A percentile compares a stretch with the other conserved stretches of the same genome.
Conservation (phyloP, 1,284 basidiomycete species). For the Trichosporon sp. region DNA sequence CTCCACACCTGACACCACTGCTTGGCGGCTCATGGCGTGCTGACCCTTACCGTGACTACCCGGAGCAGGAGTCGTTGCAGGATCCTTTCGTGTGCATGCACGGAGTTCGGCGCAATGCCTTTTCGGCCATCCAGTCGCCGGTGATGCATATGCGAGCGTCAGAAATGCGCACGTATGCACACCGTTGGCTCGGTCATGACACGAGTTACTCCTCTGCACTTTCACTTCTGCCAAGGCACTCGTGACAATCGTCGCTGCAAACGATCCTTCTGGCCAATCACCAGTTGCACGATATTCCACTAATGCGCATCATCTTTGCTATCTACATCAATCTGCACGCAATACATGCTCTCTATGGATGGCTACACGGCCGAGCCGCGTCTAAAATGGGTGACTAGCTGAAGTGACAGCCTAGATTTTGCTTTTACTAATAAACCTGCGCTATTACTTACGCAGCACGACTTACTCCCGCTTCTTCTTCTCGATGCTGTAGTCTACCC, state of each 20-base stretch:
- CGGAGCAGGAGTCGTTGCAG: not conserved
- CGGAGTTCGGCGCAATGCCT: not conserved
- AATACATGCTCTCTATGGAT: slow-evolving; percentile 24
- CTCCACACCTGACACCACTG: not conserved
- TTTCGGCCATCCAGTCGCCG: not conserved
- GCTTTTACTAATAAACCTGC: not conserved
- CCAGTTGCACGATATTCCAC: not conserved
- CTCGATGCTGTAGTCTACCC: slow-evolving; percentile 52
- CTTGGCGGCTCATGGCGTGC: not conserved
- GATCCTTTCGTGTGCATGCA: not conserved
- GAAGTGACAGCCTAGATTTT: not conserved
- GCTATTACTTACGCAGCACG: not conserved
- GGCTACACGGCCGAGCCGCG: slow-evolving; percentile 14
- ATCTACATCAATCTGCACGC: slow-evolving; percentile 5
- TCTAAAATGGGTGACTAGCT: slow-evolving; percentile 13
- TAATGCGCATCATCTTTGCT: not conserved
- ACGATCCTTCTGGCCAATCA: not conserved
- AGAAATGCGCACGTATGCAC: not conserved
- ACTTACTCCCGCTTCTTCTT: slow-evolving; percentile 21
- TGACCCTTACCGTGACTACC: not conserved
- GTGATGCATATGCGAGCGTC: not conserved
- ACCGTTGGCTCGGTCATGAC: not conserved
- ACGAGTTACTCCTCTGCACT: not conserved
- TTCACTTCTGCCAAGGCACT: slow-evolving; percentile 1
- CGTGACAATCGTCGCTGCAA: not conserved